phyloP scores from a whole-genome alignment of 176 grass and related monocot species.

The Musa itinerans region DNA sequence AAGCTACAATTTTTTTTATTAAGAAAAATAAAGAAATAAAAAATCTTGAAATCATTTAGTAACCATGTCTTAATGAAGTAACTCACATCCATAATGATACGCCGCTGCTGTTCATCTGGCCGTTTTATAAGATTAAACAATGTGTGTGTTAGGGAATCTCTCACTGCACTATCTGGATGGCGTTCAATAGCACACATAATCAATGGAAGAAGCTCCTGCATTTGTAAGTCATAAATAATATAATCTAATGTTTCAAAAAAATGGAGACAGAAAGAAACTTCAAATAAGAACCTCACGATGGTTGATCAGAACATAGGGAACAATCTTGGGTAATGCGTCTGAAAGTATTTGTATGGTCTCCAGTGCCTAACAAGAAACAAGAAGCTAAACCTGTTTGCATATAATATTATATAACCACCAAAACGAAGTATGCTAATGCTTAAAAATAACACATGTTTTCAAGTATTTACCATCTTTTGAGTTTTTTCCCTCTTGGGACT shows the following conservation, averaged over 20 bases:
- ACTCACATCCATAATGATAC: slow-evolving; percentile 90
- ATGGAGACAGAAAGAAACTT: slow-evolving; percentile 26
- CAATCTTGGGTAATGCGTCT: slow-evolving; percentile 97
- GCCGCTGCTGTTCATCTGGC: slow-evolving; percentile 82
- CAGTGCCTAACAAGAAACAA: slow-evolving; percentile 53
- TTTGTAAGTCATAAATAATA: slow-evolving; percentile 18
- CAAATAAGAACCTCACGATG: slow-evolving; percentile 87
- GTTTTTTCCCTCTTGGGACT: slow-evolving; percentile 56
- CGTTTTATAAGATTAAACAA: slow-evolving; percentile 98
- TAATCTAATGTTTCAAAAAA: slow-evolving; percentile 14
- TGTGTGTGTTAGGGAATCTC: slow-evolving; percentile 92
- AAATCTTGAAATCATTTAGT: neutral
- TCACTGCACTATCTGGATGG: slow-evolving; percentile 66
- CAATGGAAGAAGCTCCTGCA: slow-evolving; percentile 95
- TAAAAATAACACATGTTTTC: slow-evolving; percentile 14
- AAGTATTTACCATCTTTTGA: slow-evolving; percentile 63
- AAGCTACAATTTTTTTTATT: neutral
- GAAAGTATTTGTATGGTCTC: slow-evolving; percentile 95
- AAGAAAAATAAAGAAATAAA: neutral
- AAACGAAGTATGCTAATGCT: slow-evolving; percentile 12
- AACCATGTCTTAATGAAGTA: neutral
- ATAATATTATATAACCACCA: neutral
- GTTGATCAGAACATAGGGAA: slow-evolving; percentile 96
- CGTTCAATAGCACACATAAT: slow-evolving; percentile 99
- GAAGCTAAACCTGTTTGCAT: neutral